Conservation (phyloP, 345 rosid species). For the Gossypium raimondii region DNA sequence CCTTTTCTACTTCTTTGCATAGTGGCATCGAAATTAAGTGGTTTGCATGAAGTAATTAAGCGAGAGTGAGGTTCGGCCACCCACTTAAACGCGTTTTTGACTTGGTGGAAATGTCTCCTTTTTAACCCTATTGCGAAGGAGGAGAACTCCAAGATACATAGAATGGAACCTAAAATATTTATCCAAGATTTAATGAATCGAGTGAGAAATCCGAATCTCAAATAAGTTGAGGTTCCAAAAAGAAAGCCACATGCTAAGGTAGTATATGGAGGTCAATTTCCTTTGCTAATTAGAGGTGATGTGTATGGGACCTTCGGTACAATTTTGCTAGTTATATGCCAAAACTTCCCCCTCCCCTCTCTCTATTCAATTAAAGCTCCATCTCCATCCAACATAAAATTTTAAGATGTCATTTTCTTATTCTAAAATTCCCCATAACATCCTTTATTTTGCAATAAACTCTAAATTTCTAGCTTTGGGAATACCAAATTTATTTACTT, state of each 20-base stretch:
- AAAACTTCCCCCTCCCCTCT: background rate
- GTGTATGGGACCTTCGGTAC: conserved; percentile 10
- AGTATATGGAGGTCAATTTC: conserved; percentile 15
- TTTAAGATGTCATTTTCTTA: conserved; percentile 7
- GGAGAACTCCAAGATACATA: no score
- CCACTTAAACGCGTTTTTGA: no score
- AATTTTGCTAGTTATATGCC: conserved; percentile 3
- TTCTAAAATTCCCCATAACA: background rate
- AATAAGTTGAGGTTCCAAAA: background rate
- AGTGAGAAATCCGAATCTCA: no score
- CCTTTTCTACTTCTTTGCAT: no score
- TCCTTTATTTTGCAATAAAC: background rate
- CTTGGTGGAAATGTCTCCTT: no score
- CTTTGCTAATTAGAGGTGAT: conserved; percentile 5
- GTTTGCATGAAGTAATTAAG: no score
- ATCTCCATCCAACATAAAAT: background rate
- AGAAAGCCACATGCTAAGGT: conserved; percentile 8
- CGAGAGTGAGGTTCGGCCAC: no score
- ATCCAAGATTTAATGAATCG: no score
- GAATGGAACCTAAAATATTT: no score
- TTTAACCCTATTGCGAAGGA: no score
- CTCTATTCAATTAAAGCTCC: background rate
- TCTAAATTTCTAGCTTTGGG: background rate
- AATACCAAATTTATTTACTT: background rate
- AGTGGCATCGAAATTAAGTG: no score